These are phyloP conservation scores for Penicillium sp. DNA, from an alignment of 2,329 filamentous ascomycete species.

Conservation along the genomic window DNA sequence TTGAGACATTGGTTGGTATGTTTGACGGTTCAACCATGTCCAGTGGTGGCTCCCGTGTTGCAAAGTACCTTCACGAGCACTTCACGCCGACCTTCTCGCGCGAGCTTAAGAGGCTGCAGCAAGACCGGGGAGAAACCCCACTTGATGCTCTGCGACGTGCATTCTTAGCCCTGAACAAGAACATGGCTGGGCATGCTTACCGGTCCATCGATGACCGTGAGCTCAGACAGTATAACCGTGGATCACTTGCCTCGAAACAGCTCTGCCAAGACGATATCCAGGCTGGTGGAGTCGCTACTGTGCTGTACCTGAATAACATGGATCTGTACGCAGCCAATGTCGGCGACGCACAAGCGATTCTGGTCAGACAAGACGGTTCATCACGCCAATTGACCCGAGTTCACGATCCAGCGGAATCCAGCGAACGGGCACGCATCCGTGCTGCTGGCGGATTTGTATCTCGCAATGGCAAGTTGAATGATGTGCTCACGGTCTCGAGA, in stretches of 20 bases:
- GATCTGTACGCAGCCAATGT: constrained; percentile 95
- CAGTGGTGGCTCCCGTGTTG: constrained; percentile 90
- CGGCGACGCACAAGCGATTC: constrained; percentile 92
- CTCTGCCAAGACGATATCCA: constrained; percentile 88
- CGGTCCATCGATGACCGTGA: constrained; percentile 78
- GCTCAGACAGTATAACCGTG: constrained; percentile 66
- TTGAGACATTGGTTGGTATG: constrained; percentile 88
- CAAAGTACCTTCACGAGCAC: constrained; percentile 95
- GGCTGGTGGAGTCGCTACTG: constrained; percentile 89
- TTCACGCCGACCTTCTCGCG: constrained; percentile 83
- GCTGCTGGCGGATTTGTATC: constrained; percentile 96
- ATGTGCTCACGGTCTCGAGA: constrained; percentile 85
- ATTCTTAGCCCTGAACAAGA: constrained; percentile 91
- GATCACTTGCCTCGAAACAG: constrained; percentile 73
- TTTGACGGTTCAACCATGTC: constrained; percentile 94
- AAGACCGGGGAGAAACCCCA: constrained; percentile 72
- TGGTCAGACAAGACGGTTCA: constrained; percentile 86
- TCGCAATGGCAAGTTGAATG: constrained; percentile 90
- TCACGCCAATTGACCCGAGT: constrained; percentile 85
- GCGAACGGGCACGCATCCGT: constrained; percentile 85
- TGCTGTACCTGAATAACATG: constrained; percentile 86
- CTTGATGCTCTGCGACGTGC: constrained; percentile 83
- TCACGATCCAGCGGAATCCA: constrained; percentile 87
- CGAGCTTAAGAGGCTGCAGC: constrained; percentile 77
- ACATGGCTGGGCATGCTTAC: constrained; percentile 82